Evolutionary conservation across 1,284 basidiomycete species (phyloP), one percentile per base, ranked within the genome.

Genomic region (Ustilago xerochloae): DNA sequence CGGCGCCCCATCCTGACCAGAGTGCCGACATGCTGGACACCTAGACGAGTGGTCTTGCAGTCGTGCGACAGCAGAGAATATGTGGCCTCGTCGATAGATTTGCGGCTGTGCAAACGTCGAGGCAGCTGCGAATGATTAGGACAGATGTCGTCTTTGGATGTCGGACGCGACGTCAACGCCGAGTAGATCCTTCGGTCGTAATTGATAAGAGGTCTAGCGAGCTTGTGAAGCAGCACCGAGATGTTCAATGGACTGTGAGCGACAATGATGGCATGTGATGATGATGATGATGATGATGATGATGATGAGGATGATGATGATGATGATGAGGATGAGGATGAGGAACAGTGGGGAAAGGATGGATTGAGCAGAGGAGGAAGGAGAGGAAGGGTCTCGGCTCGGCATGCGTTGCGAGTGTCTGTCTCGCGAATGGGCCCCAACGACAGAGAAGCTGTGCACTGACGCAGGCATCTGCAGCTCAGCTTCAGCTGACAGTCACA

Each of bases 1-100:
- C 80, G 5, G 78, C 58, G 60, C 74, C 78, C 78, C 80, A 81
- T 29, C 48, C 69, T 20, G 66, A 69, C 75, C 75, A 77, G 6
- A 77, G 65, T 20, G 77, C 63, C 29, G 78, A 73, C 78, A 80
- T 80, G 33, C 20, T 53, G 47, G 54, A 20, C 45, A 36, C 38
- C 22, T 29, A 20, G 16, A 24, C 12, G 9, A 5, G 38, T 6
- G n/a, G 38, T 16, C 6, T 36, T 18, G 29, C 26, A 10, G 46
- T 0, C 10, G 46, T 13, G 4, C 7, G 18, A 28, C n/a, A 22
- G 12, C 4, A n/a, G 28, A 2, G 12, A 9, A 24, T 30, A 5
- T 6, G 15, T 30, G 6, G 28, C 28, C 9, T 6, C 28, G 46
- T 29, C 24, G 8, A n/a, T 7, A 24, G 16, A 20, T 12, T 26